Conservation (phyloP, 176 grass and related monocot genomes). For the Carex kokanica region DNA sequence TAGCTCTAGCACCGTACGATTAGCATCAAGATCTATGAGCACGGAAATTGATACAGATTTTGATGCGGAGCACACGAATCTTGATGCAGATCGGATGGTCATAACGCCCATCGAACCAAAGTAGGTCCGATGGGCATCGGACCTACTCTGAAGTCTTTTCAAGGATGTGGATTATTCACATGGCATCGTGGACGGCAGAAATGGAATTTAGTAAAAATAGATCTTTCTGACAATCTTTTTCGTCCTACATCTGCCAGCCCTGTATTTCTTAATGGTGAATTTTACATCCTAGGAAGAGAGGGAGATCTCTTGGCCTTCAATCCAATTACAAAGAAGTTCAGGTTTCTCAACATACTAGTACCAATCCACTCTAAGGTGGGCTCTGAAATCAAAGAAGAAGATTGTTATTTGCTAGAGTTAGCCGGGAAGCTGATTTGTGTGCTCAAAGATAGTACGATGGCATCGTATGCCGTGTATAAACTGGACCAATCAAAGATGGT, state of each 20-base stretch:
- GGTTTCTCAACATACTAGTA: neutral
- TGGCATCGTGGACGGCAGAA: neutral
- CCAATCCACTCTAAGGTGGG: neutral
- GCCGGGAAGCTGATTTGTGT: neutral
- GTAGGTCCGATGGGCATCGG: too few relatives aligned
- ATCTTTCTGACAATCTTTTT: neutral
- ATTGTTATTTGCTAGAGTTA: slow-evolving; percentile 21
- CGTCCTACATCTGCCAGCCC: neutral
- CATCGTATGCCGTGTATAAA: neutral
- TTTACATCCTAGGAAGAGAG: slow-evolving; percentile 22
- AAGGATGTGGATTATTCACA: neutral
- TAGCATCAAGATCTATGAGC: too few relatives aligned
- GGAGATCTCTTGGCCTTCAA: slow-evolving; percentile 25
- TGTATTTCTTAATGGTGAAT: neutral
- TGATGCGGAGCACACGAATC: too few relatives aligned
- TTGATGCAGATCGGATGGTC: too few relatives aligned
- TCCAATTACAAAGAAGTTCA: neutral
- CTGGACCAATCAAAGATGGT: neutral
- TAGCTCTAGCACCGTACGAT: too few relatives aligned
- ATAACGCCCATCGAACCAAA: too few relatives aligned
- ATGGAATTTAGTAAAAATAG: neutral
- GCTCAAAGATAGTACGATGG: neutral
- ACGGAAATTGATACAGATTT: too few relatives aligned
- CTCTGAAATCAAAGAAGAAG: neutral
- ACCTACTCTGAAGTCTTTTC: too few relatives aligned